Evolutionary conservation across 441 rosid species (phyloP).

Genomic region (Flueggea neowawraea): DNA sequence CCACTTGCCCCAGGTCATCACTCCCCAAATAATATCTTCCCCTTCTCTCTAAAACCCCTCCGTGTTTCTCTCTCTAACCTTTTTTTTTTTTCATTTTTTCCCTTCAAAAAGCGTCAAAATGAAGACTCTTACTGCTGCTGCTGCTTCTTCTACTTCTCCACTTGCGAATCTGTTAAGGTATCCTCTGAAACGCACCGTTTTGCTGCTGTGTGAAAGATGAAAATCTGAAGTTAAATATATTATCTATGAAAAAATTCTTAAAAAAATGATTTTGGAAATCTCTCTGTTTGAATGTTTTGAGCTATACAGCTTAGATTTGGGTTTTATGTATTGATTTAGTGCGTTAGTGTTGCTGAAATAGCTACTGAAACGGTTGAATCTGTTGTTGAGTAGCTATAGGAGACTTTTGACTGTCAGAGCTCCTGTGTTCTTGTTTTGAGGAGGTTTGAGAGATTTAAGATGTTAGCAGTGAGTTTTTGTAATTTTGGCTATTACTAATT

Average conservation of each 20-base stretch:
- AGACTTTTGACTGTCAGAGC: background rate
- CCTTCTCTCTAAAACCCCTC: constrained; percentile 11
- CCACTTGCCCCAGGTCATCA: constrained; percentile 40
- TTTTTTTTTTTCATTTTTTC: constrained; percentile 2
- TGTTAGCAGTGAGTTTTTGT: background rate
- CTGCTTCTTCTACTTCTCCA: background rate
- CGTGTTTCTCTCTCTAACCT: constrained; percentile 3
- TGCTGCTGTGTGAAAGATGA: no score
- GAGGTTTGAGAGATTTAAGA: background rate
- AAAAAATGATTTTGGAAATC: no score
- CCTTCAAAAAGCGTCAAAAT: constrained; percentile 2
- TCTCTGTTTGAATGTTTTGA: no score
- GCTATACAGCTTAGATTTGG: background rate
- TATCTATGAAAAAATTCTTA: no score
- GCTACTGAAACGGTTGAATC: background rate
- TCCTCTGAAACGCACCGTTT: no score
- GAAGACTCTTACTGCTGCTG: constrained; percentile 13
- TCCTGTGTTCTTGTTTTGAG: no score
- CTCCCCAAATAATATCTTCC: constrained; percentile 37
- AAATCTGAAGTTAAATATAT: no score
- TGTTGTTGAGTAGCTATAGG: background rate
- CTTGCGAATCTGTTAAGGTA: no score
- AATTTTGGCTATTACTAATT: no score
- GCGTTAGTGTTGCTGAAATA: background rate
- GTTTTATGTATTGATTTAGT: background rate